Percentiles rank a stretch among this genome's conserved stretches.
These are phyloP conservation scores for Pogostemon cablin DNA, from an alignment of 257 asterid genomes.

Conservation along the genomic window DNA sequence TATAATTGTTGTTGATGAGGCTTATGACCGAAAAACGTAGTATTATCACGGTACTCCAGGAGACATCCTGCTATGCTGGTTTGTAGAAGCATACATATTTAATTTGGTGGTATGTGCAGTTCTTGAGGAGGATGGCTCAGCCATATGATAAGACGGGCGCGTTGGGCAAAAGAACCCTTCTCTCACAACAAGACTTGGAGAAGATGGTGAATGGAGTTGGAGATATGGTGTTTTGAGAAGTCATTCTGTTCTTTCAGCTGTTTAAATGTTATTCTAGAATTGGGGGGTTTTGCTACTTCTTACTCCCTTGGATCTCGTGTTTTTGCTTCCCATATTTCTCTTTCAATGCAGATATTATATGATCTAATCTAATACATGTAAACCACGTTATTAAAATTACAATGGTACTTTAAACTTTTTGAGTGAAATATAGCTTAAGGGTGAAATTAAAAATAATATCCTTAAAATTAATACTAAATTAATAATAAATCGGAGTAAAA, in stretches of 20 bases:
- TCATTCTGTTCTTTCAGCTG: slow-evolving; percentile 1
- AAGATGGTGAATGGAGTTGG: slow-evolving; percentile 61
- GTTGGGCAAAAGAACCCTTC: slow-evolving; percentile 78
- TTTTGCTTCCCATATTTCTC: too few relatives aligned
- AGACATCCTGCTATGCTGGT: background rate
- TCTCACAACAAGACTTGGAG: slow-evolving; percentile 88
- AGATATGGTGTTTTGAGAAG: slow-evolving; percentile 49
- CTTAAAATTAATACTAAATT: too few relatives aligned
- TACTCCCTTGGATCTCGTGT: too few relatives aligned
- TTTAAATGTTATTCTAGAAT: background rate
- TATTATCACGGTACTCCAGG: background rate
- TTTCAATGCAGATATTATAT: too few relatives aligned
- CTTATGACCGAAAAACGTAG: background rate
- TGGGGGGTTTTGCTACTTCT: background rate
- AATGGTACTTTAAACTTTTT: too few relatives aligned
- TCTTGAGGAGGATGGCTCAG: slow-evolving; percentile 95
- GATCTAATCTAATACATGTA: too few relatives aligned
- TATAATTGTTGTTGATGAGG: background rate
- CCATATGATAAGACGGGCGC: slow-evolving; percentile 92
- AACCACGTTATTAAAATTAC: too few relatives aligned
- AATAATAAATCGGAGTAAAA: too few relatives aligned
- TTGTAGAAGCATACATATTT: background rate
- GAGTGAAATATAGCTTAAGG: too few relatives aligned
- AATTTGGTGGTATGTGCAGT: slow-evolving; percentile 47
- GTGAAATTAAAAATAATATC: too few relatives aligned